phyloP scores from a whole-genome alignment of 768 basidiomycete genomes.

The Tremella fuciformis region DNA sequence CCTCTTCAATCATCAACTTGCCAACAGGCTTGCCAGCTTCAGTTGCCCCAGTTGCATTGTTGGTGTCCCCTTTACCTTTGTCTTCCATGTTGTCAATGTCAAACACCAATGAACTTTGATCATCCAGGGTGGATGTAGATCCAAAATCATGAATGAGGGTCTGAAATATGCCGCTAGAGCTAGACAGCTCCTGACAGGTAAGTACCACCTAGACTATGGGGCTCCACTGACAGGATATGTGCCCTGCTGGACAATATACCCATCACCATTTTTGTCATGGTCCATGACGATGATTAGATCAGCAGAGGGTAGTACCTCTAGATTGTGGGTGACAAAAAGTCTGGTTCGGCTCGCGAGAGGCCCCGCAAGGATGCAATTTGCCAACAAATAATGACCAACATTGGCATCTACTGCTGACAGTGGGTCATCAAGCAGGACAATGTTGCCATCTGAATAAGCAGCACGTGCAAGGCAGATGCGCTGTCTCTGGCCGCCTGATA shows the following conservation, averaged over 20 bases:
- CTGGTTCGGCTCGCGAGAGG: conserved; percentile 60
- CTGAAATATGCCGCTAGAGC: conserved; percentile 33
- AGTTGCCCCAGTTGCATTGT: conserved; percentile 47
- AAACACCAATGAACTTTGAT: not conserved
- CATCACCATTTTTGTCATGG: conserved; percentile 16
- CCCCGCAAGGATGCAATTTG: conserved; percentile 58
- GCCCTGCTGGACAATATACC: conserved; percentile 61
- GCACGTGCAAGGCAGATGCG: conserved; percentile 46
- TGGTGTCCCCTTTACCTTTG: conserved; percentile 36
- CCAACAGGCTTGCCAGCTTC: too few relatives aligned
- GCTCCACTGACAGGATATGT: conserved; percentile 54
- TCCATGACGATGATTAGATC: conserved; percentile 49
- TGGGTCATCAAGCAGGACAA: conserved; percentile 50
- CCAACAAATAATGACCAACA: conserved; percentile 66
- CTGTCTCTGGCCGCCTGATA: conserved; percentile 50
- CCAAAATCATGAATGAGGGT: conserved; percentile 53
- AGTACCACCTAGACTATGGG: conserved; percentile 23
- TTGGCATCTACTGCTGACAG: conserved; percentile 75
- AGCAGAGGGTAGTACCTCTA: conserved; percentile 44
- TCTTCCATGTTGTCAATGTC: not conserved
- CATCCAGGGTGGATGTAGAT: conserved; percentile 59
- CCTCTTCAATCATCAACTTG: conserved; percentile 52
- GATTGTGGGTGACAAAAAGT: conserved; percentile 58
- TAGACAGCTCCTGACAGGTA: conserved; percentile 35
- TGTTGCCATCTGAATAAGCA: conserved; percentile 29